phyloP scores from a whole-genome alignment of 306 rosid genomes.

The Castanea mollissima region DNA sequence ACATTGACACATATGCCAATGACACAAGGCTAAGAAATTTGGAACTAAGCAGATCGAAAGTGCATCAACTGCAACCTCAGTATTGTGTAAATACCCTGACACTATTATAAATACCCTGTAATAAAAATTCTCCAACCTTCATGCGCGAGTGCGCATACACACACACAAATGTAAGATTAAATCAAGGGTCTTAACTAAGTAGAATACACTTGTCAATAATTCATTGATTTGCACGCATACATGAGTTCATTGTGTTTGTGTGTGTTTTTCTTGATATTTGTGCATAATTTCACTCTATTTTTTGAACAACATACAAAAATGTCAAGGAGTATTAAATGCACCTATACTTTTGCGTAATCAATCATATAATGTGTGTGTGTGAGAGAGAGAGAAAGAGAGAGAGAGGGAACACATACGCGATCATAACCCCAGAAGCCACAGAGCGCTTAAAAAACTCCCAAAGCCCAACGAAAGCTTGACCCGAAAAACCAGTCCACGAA shows the following conservation, averaged over 20 bases:
- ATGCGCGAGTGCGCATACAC: too few relatives aligned
- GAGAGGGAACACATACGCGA: conserved; percentile 39
- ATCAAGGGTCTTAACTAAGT: too few relatives aligned
- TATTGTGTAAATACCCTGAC: conserved; percentile 50
- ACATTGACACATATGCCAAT: neutral
- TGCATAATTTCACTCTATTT: too few relatives aligned
- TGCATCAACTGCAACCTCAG: conserved; percentile 58
- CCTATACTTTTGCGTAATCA: too few relatives aligned
- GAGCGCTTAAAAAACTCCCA: conserved; percentile 71
- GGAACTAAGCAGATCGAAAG: conserved; percentile 58
- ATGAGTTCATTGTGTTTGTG: too few relatives aligned
- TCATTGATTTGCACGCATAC: too few relatives aligned
- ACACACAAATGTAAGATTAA: too few relatives aligned
- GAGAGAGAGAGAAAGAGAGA: neutral
- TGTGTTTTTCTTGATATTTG: too few relatives aligned
- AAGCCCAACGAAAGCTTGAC: conserved; percentile 58
- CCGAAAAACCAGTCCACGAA: conserved; percentile 70
- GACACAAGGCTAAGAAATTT: neutral
- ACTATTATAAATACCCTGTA: conserved; percentile 51
- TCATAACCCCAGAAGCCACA: conserved; percentile 68
- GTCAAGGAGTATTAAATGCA: too few relatives aligned
- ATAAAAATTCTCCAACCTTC: too few relatives aligned
- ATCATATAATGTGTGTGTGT: neutral
- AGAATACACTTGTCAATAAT: too few relatives aligned
- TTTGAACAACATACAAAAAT: too few relatives aligned